phyloP scores from a whole-genome alignment of 2,329 filamentous ascomycete species.

The Pseudogymnoascus sp. region DNA sequence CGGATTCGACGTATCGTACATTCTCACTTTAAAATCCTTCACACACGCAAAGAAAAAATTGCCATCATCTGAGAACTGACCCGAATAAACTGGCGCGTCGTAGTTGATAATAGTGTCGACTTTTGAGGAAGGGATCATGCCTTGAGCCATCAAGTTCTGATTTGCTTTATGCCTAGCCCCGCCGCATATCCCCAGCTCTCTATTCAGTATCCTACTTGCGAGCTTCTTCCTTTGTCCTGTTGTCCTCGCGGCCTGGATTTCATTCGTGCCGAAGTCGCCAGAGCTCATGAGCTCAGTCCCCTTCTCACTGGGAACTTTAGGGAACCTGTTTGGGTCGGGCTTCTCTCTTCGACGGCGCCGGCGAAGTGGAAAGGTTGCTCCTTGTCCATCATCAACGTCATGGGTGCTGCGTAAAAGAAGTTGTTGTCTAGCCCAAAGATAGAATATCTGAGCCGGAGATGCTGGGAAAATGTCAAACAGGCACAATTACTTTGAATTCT shows the following conservation, averaged over 20 bases:
- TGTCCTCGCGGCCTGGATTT: slow-evolving; percentile 44
- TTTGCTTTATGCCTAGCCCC: slow-evolving; percentile 54
- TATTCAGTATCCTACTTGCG: slow-evolving; percentile 65
- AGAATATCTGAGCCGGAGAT: slow-evolving; percentile 17
- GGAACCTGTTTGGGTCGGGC: slow-evolving; percentile 56
- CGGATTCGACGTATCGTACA: slow-evolving; percentile 96
- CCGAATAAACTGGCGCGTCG: slow-evolving; percentile 80
- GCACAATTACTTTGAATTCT: not conserved
- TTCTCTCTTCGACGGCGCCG: slow-evolving; percentile 35
- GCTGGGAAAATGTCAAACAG: slow-evolving; percentile 11
- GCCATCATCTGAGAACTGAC: slow-evolving; percentile 93
- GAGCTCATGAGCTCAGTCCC: slow-evolving; percentile 74
- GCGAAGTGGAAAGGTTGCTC: slow-evolving; percentile 34
- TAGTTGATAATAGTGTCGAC: slow-evolving; percentile 87
- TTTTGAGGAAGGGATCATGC: slow-evolving; percentile 67
- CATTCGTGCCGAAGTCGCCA: slow-evolving; percentile 69
- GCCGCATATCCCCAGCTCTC: slow-evolving; percentile 69
- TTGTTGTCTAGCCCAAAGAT: slow-evolving; percentile 13
- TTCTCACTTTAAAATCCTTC: slow-evolving; percentile 87
- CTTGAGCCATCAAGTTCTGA: slow-evolving; percentile 58
- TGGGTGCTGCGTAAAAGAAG: slow-evolving; percentile 14
- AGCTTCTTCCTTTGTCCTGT: slow-evolving; percentile 50
- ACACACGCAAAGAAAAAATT: slow-evolving; percentile 94
- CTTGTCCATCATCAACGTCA: slow-evolving; percentile 19
- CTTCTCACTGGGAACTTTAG: slow-evolving; percentile 74